Percentiles rank a stretch among this genome's conserved stretches.
Evolutionary conservation across 2,329 filamentous ascomycete genomes (phyloP).

Genomic region (Fusarium sp.): DNA sequence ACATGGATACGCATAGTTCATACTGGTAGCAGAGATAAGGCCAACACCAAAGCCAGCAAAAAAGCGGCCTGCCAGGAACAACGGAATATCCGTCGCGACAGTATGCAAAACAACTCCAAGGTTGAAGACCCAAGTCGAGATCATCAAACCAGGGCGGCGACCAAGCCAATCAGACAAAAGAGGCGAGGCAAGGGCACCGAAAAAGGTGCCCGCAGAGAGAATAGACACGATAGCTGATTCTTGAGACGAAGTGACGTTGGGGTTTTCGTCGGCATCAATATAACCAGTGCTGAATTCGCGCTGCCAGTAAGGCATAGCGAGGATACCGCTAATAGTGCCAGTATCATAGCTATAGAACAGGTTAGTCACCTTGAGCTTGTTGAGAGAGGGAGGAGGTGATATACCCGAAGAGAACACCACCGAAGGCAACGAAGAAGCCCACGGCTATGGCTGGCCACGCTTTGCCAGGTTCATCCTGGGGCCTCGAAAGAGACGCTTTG

Average conservation of each 20-base stretch:
- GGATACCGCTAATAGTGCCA: conserved; percentile 64
- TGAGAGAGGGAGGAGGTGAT: no score
- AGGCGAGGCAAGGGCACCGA: conserved; percentile 72
- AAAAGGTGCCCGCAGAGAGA: conserved; percentile 79
- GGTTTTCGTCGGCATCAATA: conserved; percentile 37
- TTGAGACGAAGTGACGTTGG: conserved; percentile 58
- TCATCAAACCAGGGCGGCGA: conserved; percentile 70
- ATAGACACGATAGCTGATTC: conserved; percentile 77
- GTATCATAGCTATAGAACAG: conserved; percentile 60
- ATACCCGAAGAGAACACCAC: conserved; percentile 39
- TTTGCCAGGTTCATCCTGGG: conserved; percentile 59
- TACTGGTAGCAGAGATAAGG: conserved; percentile 73
- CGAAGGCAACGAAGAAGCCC: conserved; percentile 59
- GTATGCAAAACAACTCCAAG: conserved; percentile 75
- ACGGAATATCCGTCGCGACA: conserved; percentile 65
- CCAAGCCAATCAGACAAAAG: conserved; percentile 72
- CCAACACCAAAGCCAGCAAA: conserved; percentile 80
- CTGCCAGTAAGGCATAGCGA: conserved; percentile 56
- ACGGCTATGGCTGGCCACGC: conserved; percentile 69
- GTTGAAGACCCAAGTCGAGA: conserved; percentile 69
- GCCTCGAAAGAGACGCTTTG: not conserved
- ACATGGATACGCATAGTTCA: conserved; percentile 1
- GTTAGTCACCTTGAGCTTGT: not conserved
- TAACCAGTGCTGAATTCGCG: conserved; percentile 44
- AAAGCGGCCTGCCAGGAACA: conserved; percentile 76